Base-by-base conservation (phyloP, 2,329 filamentous ascomycete genomes). In the Ceratocystis variospora region DNA sequence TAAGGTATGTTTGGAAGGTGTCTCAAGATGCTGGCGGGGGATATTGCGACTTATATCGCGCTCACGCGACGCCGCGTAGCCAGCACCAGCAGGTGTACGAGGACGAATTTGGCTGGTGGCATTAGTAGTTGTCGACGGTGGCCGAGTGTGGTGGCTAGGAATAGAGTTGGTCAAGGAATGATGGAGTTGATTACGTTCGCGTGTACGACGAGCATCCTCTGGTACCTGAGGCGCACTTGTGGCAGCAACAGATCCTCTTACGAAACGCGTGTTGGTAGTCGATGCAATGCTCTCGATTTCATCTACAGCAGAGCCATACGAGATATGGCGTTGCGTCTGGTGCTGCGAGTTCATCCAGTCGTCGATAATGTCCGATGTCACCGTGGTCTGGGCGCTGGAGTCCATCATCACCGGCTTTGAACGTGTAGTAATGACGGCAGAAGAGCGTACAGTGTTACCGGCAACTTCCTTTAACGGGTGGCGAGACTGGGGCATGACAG, bases 331-430 rank as follows among this genome's bases (percentile, higher is more conserved):
- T 28, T 71, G 57, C 45, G 48, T 45, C 33, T 55, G 72, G 48
- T 68, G 68, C 70, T 83, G 84, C 65, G 80, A 79, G 70, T 82
- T 81, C 66, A 95, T 76, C 72, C 96, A 80, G 66, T 84, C 82
- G 70, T 96, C 91, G 69, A 96, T 90, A 66, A 88, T 86, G 62
- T 88, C 83, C 0, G 89, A 83, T n/a, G 90, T 95, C 37, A 96
- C 79, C 48, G 87, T 81, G 28, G 92, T 96, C 76, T 96, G 93
- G 15, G 88, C 87, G 64, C 86, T 83, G 70, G 66, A 68, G 59
- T 69, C 69, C 12, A 67, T 62, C 66, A 66, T 69, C 1, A 44
- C n/a, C 17, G 44, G 37, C 28, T 33, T 55, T 19, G 25, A 17
- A 8, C 28, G 12, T 10, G 44, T 33, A 33, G 45, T 61, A 25